Evolutionary conservation across 768 basidiomycete genomes (phyloP), one percentile per base, ranked within the genome.

Genomic region (Gloeopeniophorella convolvens): DNA sequence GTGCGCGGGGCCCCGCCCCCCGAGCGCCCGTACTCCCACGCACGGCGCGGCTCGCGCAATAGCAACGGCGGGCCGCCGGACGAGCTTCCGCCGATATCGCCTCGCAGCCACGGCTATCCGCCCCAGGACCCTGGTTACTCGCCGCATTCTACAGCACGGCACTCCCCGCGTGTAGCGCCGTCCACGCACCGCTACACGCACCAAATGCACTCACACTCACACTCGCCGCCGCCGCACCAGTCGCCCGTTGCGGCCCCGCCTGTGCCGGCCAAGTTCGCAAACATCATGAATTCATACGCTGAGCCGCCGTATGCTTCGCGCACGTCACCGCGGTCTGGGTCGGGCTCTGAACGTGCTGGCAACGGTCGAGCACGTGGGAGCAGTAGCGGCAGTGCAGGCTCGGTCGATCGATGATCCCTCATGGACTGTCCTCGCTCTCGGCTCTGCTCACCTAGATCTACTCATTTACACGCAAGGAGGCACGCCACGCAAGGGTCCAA

Each of bases 221-320:
- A 55, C 16, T 66, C 67, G 27, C 66, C 56, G 5, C 57, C 60
- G 30, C 61, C 63, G 33, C 63, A 62, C 31, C 59, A 58, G 26
- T 47, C 60, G 42, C 49, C 64, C 23, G 32, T 63, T 26, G 48
- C 62, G 27, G 58, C 66, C 20, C 65, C 63, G 18, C 57, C 69
- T 0, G 67, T 76, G 8, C 74, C 79, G 2, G 68, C 80, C 23
- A 75, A 80, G 45, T 77, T 84, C 61, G 84, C 80, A 28, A 79
- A 75, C 51, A 82, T 85, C 55, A 79, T 85, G 81, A 78, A 81
- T 57, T 81, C 82, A n/a, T 83, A 82, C 62, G 73, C 79, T 8
- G 62, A 68, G 1, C 63, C 65, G 26, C 62, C 66, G 11, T 55
- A 46, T 30, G 54, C 58, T 15, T 54, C 52, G 7, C 52, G 52